phyloP scores from a whole-genome alignment of 805 yeast species.

The Starmerella powellii region DNA sequence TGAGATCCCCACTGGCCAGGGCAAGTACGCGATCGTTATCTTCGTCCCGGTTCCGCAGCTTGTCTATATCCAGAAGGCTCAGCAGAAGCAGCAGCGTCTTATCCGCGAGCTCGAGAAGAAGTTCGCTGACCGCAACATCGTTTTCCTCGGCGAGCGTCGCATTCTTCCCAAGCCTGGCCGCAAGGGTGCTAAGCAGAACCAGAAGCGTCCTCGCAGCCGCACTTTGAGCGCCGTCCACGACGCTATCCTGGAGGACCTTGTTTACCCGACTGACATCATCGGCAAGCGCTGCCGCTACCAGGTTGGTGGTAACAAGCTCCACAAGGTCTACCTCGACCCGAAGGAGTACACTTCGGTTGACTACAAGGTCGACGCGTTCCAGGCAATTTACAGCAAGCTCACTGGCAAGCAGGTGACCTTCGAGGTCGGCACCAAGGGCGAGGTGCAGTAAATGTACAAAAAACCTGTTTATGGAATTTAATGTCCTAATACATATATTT shows the following conservation, averaged over 20 bases:
- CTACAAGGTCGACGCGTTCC: slow-evolving; percentile 98
- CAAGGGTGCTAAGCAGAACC: slow-evolving; percentile 69
- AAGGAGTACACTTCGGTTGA: slow-evolving; percentile 95
- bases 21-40: slow-evolving; percentile 96
- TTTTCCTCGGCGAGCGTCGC: slow-evolving; percentile 98
- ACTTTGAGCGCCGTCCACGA: slow-evolving; percentile 98
- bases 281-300: slow-evolving; percentile 99
- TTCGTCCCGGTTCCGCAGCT: slow-evolving; percentile 96
- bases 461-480: background rate
- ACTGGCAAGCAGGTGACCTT: slow-evolving; percentile 99
- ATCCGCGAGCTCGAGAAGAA: slow-evolving; percentile 99
- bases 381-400: slow-evolving; percentile 93
- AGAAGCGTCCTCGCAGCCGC: slow-evolving; percentile 99
- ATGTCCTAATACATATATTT: slow-evolving; percentile 10
- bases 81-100: slow-evolving; percentile 83
- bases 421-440: slow-evolving; percentile 45
- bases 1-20: slow-evolving; percentile 96
- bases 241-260: slow-evolving; percentile 96
- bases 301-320: slow-evolving; percentile 97
- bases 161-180: slow-evolving; percentile 98
- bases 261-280: slow-evolving; percentile 97
- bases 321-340: slow-evolving; percentile 93
- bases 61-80: slow-evolving; percentile 87
- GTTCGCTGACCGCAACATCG: slow-evolving; percentile 99
- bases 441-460: slow-evolving; percentile 18